Conservation (phyloP, 176 grass and related monocot species). For the Carex myosuroides region DNA sequence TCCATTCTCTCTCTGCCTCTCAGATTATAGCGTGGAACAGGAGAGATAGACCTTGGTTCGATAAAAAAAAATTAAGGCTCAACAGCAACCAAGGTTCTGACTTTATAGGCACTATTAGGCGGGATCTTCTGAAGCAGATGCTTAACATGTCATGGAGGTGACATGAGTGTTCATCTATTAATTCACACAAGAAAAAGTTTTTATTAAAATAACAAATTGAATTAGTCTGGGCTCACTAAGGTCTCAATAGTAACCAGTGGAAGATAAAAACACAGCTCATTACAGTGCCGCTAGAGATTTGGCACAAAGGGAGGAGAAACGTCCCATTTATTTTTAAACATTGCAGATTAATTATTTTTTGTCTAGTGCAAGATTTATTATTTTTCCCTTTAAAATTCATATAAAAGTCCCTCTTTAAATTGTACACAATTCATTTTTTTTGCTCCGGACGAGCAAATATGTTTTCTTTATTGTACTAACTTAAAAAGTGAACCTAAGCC, state of each 20-base stretch:
- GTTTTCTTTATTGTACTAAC: too few species aligned
- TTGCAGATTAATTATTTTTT: too few species aligned
- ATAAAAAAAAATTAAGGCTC: neutral
- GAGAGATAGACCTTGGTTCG: neutral
- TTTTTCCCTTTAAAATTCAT: too few species aligned
- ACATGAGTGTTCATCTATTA: neutral
- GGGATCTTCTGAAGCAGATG: neutral
- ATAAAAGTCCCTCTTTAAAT: too few species aligned
- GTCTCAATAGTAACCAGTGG: neutral
- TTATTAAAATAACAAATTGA: neutral
- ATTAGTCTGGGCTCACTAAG: neutral
- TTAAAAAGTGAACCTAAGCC: neutral
- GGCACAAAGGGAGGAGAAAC: too few species aligned
- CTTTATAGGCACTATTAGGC: neutral
- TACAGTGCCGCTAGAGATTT: too few species aligned
- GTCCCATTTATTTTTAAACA: too few species aligned
- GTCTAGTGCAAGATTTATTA: too few species aligned
- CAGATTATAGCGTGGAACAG: neutral
- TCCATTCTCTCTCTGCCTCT: neutral
- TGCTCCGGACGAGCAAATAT: too few species aligned
- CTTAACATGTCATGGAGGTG: neutral
- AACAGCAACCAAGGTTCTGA: slow-evolving; percentile 22
- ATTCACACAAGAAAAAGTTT: neutral
- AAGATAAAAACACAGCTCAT: neutral
- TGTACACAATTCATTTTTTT: too few species aligned